These are phyloP conservation scores for Mucor saturninus DNA, from an alignment of 371 early-diverging fungal genomes.

Conservation along the genomic window DNA sequence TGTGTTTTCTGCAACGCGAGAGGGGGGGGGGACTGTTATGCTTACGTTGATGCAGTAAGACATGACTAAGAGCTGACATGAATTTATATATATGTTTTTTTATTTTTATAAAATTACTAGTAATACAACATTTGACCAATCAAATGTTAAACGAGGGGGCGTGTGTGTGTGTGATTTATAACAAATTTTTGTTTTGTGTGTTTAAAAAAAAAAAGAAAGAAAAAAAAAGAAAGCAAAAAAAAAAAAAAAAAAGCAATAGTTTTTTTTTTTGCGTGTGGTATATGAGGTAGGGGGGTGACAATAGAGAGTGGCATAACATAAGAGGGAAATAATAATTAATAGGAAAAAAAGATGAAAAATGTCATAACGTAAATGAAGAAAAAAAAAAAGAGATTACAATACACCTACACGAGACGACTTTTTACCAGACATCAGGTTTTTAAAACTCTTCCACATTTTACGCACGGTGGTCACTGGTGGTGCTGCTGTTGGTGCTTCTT, in stretches of 20 bases:
- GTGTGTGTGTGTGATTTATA: neutral
- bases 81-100: conserved; percentile 1
- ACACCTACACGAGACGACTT: conserved; percentile 51
- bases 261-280: conserved; percentile 8
- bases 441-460: conserved; percentile 54
- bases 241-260: conserved; percentile 1
- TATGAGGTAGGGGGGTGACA: neutral
- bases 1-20: too few species aligned
- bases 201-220: neutral
- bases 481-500: conserved; percentile 2
- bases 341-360: neutral
- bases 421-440: conserved; percentile 44
- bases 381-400: conserved; percentile 22
- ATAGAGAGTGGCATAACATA: neutral
- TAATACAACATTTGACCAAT: conserved; percentile 13
- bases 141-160: conserved; percentile 8
- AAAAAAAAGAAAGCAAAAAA: conserved; percentile 1
- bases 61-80: neutral
- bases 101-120: neutral
- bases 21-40: too few species aligned
- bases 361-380: neutral
- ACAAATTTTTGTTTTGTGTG: neutral
- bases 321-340: neutral
- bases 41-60: neutral
- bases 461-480: conserved; percentile 20